phyloP scores from a whole-genome alignment of 2,329 filamentous ascomycete genomes.

The Pyrenophora seminiperda region DNA sequence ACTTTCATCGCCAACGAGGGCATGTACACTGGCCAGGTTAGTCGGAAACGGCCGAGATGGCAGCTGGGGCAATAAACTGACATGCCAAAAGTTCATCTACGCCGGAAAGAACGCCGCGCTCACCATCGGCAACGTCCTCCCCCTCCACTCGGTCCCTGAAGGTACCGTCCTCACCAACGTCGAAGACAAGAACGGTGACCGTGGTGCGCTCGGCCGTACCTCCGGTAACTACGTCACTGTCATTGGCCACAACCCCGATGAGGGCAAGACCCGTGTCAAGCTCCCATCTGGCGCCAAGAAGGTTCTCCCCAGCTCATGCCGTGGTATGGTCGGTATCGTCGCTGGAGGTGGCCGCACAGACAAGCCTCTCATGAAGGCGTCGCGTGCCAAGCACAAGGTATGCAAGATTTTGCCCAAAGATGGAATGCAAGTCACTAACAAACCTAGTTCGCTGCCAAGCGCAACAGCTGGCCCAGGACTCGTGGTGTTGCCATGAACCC shows the following conservation, averaged over 20 bases:
- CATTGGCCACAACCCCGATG: constrained; percentile 56
- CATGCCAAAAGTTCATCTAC: constrained; percentile 78
- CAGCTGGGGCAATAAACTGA: constrained; percentile 20
- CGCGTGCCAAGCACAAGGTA: constrained; percentile 94
- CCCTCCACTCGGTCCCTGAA: constrained; percentile 91
- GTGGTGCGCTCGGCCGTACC: constrained; percentile 92
- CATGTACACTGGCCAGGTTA: constrained; percentile 96
- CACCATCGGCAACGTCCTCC: constrained; percentile 97
- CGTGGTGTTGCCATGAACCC: constrained; percentile 99
- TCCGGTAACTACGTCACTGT: constrained; percentile 98
- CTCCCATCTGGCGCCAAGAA: constrained; percentile 99
- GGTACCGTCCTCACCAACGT: constrained; percentile 99
- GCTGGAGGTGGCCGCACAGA: constrained; percentile 99
- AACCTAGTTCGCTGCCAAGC: constrained; percentile 90
- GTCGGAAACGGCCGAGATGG: constrained; percentile 16
- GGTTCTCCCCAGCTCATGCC: constrained; percentile 86
- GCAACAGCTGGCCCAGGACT: constrained; percentile 99
- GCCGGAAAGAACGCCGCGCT: constrained; percentile 98
- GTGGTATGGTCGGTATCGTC: constrained; percentile 99
- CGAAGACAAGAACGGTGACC: constrained; percentile 98
- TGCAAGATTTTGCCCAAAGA: background rate
- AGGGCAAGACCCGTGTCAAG: constrained; percentile 99
- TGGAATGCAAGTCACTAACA: constrained; percentile 10
- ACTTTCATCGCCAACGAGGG: constrained; percentile 99
- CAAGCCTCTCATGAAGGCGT: constrained; percentile 99